Evolutionary conservation across 148 eudicot genomes (phyloP), one percentile per base, ranked within the genome.

Genomic region (Silene conica): DNA sequence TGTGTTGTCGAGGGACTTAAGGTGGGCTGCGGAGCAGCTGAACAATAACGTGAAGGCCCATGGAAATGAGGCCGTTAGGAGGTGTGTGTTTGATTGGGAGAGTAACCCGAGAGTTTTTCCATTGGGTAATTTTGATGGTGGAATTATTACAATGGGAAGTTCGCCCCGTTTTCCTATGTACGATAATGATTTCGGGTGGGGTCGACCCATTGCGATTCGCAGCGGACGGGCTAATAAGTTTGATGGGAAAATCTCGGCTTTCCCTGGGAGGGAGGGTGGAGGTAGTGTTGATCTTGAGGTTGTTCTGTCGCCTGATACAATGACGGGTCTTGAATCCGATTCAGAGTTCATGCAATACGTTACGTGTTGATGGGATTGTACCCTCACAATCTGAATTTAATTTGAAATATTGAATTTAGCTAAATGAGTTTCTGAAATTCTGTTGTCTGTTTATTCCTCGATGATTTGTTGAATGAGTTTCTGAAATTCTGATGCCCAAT

Each of bases 81-180:
- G 54, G 67, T 73, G 58, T n/a, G 81, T 92, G 2, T 76, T 19
- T 74, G 82, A 83, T 11, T 92, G 97, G 97, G 97, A 90, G 82
- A 74, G 82, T 54, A 87, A 90, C 71, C 97, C 97, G 12, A 79
- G 87, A 70, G 84, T 88, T 22, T 92, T 92, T 45, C 97, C 97
- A 0, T 76, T 92, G 85, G 97, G 97, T 9, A 92, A 92, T 55
- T 85, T 86, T 55, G 97, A 90, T 73, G 97, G 97, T 5, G 97
- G 85, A 20, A 92, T 90, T 92, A 67, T 92, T 13, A 88, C 90
- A 0, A 92, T 92, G 96, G 97, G 97, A 5, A 90, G 96, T 75
- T 90, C 96, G 48, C 97, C 97, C 20, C 80, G 97, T 34, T 92
- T 92, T 20, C 97, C 97, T 0, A 92, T 92, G 97, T 92, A 84